phyloP scores from a whole-genome alignment of 148 eudicot species.

The Vaccinium macrocarpon region DNA sequence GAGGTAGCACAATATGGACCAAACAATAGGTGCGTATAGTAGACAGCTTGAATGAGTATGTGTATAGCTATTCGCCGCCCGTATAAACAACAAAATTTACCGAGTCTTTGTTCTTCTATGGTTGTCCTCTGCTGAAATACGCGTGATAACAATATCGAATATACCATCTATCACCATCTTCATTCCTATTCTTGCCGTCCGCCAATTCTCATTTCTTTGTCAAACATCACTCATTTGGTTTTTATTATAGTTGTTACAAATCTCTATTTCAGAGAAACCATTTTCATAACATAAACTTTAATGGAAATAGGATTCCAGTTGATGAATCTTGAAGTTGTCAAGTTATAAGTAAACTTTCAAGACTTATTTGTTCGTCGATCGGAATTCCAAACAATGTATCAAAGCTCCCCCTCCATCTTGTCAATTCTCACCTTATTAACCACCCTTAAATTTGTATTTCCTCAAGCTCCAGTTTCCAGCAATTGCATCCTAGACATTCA shows the following conservation, averaged over 20 bases:
- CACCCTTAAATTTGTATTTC: conserved; percentile 6
- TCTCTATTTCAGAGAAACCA: too few relatives aligned
- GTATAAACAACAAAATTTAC: not conserved
- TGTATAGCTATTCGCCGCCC: too few relatives aligned
- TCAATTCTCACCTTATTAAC: conserved; percentile 15
- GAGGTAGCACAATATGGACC: too few relatives aligned
- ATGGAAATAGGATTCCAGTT: not conserved
- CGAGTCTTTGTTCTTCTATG: not conserved
- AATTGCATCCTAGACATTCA: conserved; percentile 30
- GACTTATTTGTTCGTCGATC: not conserved
- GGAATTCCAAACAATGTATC: not conserved
- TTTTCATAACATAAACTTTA: too few relatives aligned
- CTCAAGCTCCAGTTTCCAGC: not conserved
- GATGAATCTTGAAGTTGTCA: not conserved
- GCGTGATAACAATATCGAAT: not conserved
- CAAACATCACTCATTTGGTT: not conserved
- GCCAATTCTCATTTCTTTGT: not conserved
- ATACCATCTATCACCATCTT: not conserved
- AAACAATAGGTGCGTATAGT: too few relatives aligned
- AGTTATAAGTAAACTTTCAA: conserved; percentile 10
- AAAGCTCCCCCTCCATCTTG: not conserved
- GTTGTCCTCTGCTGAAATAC: not conserved
- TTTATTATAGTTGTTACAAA: not conserved
- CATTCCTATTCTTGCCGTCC: not conserved
- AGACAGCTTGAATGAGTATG: too few relatives aligned